Base-by-base conservation (phyloP, 306 rosid genomes). In the Alnus rubra region DNA sequence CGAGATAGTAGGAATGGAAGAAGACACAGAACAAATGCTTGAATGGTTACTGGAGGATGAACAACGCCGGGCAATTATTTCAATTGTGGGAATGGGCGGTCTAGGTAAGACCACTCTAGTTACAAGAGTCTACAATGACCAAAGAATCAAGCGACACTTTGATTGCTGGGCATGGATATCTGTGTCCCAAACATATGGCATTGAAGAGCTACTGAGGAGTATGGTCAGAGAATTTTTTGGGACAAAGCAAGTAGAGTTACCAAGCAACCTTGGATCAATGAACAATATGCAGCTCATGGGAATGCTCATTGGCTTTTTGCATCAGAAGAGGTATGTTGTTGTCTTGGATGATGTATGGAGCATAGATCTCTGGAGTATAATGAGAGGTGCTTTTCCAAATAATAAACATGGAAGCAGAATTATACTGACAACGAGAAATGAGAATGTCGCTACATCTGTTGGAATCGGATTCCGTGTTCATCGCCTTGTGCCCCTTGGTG, bases 1-100 rank as follows among this genome's bases (percentile, higher is more conserved):
- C 1, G 70, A 64, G 47, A 35, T 64, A 2, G 70, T 64, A 33
- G 70, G 70, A 35, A 64, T 15, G 45, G 23, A 35, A 64, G 48
- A 35, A 64, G 37, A 35, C 16, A 35, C 70, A 2, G 11, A 35
- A 64, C n/a, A 64, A 64, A 14, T 64, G 48, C n/a, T 64, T 14
- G 48, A 37, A 13, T 64, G 70, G 70, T 33, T 64, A 64, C 48
- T 64, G n/a, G 70, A 64, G 23, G 45, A 14, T 64, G 70, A 64
- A 35, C 47, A 0, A 35, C 48, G 48, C 47, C 48, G 70, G 19
- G 4, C 5, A 64, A 64, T 64, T 64, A 64, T 64, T 35, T 64
- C 70, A 64, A 7, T 64, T 33, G 70, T 64, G 70, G 70, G 70
- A 14, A 35, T 64, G 70, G 70, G 70, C 5, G 70, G 70, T 7